Evolutionary conservation across 371 early-diverging fungal genomes (phyloP).

Genomic region (Rhizomucor miehei): DNA sequence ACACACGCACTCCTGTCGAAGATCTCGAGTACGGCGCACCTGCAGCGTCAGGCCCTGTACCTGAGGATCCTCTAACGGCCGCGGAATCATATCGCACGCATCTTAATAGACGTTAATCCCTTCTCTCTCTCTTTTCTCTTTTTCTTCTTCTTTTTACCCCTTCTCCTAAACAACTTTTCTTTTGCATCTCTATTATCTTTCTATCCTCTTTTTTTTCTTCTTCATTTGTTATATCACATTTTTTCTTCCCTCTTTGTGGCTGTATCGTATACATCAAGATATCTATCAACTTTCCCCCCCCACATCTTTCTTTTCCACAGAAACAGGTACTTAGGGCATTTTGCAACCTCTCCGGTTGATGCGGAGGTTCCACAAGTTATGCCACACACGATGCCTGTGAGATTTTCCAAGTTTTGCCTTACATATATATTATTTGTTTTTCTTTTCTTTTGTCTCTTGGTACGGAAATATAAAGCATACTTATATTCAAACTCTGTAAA

Average conservation of each 20-base stretch:
- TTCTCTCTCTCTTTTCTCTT: conserved; percentile 2
- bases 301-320: too few relatives aligned
- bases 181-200: neutral
- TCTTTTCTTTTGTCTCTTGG: too few relatives aligned
- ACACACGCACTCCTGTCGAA: neutral
- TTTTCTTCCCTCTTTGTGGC: neutral
- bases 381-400: too few relatives aligned
- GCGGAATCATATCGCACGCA: conserved; percentile 22
- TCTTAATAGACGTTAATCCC: conserved; percentile 16
- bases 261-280: too few relatives aligned
- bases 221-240: neutral
- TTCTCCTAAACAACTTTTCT: neutral
- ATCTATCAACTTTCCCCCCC: conserved; percentile 3
- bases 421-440: too few relatives aligned
- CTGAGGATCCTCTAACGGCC: conserved; percentile 26
- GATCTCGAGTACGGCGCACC: conserved; percentile 1
- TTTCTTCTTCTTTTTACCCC: conserved; percentile 1
- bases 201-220: neutral
- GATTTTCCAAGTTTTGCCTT: too few relatives aligned
- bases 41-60: conserved; percentile 17
- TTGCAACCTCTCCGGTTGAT: too few relatives aligned
- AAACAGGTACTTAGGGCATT: too few relatives aligned
- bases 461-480: too few relatives aligned
- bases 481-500: too few relatives aligned
- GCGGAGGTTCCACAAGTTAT: too few relatives aligned